These are phyloP conservation scores for Rhamnella rubrinervis DNA, from an alignment of 331 rosid genomes.

Conservation along the genomic window DNA sequence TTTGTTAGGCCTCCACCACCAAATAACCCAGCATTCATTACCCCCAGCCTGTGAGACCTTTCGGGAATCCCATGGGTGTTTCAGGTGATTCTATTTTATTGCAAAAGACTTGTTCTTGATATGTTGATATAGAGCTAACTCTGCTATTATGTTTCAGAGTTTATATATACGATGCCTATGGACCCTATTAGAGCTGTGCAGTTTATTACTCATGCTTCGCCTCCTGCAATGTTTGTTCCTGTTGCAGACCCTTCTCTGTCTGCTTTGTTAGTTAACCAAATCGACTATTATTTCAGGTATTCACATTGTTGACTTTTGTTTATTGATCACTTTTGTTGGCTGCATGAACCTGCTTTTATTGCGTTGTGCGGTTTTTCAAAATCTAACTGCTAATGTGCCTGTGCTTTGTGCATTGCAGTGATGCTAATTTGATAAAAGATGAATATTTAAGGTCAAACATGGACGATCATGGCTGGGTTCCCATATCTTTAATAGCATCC, in stretches of 20 bases:
- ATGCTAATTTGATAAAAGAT: conserved; percentile 64
- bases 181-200: conserved; percentile 57
- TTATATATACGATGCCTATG: conserved; percentile 45
- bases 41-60: conserved; percentile 47
- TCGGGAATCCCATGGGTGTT: conserved; percentile 42
- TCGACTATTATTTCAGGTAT: conserved; percentile 87
- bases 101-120: not conserved
- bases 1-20: conserved; percentile 57
- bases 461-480: conserved; percentile 94
- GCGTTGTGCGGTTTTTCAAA: not conserved
- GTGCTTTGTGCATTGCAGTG: conserved; percentile 48
- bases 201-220: conserved; percentile 36
- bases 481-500: conserved; percentile 58
- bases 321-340: not conserved
- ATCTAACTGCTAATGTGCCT: conserved; percentile 4
- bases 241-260: conserved; percentile 45
- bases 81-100: conserved; percentile 43
- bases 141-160: conserved; percentile 41
- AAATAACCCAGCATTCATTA: conserved; percentile 37
- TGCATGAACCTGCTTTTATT: not conserved
- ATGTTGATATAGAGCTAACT: conserved; percentile 20
- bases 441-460: conserved; percentile 53
- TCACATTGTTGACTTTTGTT: not conserved
- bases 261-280: conserved; percentile 48
- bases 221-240: conserved; percentile 44